These are phyloP conservation scores for Neohortaea acidophila DNA, from an alignment of 495 filamentous ascomycete genomes.

Conservation along the genomic window DNA sequence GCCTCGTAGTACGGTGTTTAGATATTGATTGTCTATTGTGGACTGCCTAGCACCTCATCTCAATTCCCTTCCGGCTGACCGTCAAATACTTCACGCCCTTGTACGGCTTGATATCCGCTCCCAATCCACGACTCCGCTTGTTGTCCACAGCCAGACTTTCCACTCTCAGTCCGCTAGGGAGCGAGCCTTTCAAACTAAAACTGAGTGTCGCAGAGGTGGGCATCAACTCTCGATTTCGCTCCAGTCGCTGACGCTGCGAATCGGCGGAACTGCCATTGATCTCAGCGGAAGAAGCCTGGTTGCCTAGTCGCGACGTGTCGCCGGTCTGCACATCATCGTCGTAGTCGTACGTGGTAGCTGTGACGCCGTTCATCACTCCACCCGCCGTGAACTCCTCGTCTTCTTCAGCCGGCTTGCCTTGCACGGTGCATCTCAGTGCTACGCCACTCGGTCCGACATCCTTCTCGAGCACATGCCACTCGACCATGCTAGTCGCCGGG, in stretches of 20 bases:
- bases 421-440: conserved; percentile 65
- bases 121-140: conserved; percentile 73
- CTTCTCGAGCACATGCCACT: conserved; percentile 72
- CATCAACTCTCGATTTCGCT: conserved; percentile 74
- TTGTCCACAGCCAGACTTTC: conserved; percentile 74
- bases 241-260: conserved; percentile 39
- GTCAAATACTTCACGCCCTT: conserved; percentile 98
- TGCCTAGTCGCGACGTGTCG: conserved; percentile 12
- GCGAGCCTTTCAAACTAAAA: conserved; percentile 87
- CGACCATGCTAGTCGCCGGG: conserved; percentile 51
- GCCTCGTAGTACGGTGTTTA: too few species aligned
- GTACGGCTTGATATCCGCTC: conserved; percentile 80
- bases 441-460: conserved; percentile 41
- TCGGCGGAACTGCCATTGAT: conserved; percentile 19
- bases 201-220: conserved; percentile 72
- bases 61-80: conserved; percentile 71
- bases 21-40: too few species aligned
- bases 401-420: conserved; percentile 46
- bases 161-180: conserved; percentile 85
- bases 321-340: conserved; percentile 38
- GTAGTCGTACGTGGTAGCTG: conserved; percentile 30
- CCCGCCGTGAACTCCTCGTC: conserved; percentile 41
- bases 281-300: too few species aligned
- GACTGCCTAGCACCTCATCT: conserved; percentile 54
- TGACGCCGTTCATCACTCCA: conserved; percentile 9